phyloP scores from a whole-genome alignment of 805 yeast species.

The Zygosaccharomyces lentus region DNA sequence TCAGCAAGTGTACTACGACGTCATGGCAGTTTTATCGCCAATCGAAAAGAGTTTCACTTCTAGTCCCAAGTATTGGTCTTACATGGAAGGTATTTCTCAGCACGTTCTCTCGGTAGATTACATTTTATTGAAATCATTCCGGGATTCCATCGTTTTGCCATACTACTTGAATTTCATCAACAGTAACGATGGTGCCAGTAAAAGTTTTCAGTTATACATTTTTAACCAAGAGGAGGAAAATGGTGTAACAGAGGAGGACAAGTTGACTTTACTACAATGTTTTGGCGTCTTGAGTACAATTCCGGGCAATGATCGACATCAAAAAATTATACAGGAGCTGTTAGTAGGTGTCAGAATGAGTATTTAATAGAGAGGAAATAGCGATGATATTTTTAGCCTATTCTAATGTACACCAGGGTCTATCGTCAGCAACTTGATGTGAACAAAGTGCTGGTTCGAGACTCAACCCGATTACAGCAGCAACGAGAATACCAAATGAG shows the following conservation, averaged over 20 bases:
- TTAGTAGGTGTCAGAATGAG: constrained; percentile 37
- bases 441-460: constrained; percentile 70
- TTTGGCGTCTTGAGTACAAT: constrained; percentile 53
- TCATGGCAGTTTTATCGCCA: constrained; percentile 60
- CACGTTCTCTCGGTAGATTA: constrained; percentile 37
- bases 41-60: constrained; percentile 34
- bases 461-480: constrained; percentile 71
- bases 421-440: constrained; percentile 64
- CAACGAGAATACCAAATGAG: constrained; percentile 75
- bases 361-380: constrained; percentile 17
- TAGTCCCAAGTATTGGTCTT: constrained; percentile 31
- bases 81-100: constrained; percentile 11
- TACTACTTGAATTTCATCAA: constrained; percentile 42
- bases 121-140: constrained; percentile 42
- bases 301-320: constrained; percentile 52
- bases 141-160: constrained; percentile 53
- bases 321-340: constrained; percentile 53
- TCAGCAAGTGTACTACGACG: constrained; percentile 50
- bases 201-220: constrained; percentile 33
- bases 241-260: constrained; percentile 42
- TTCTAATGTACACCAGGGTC: constrained; percentile 69
- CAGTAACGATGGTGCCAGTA: constrained; percentile 32
- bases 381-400: constrained; percentile 13
- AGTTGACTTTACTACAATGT: constrained; percentile 52
- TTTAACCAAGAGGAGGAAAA: constrained; percentile 37